These are phyloP conservation scores for Quercus dentata DNA, from an alignment of 306 rosid species.

Conservation along the genomic window DNA sequence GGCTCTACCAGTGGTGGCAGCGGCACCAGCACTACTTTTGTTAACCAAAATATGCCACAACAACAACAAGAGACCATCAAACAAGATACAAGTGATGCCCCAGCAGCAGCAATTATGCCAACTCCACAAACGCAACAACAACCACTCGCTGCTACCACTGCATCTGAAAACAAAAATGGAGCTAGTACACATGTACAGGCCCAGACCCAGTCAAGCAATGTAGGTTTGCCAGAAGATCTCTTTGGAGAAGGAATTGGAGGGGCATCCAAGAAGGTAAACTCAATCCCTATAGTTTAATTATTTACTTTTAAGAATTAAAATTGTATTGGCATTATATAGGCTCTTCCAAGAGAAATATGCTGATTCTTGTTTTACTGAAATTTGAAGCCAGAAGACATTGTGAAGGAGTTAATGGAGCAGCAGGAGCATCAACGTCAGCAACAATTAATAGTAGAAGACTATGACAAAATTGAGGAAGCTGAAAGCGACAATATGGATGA, in stretches of 20 bases:
- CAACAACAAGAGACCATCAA: conserved; percentile 1
- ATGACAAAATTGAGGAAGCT: conserved; percentile 25
- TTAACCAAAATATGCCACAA: conserved; percentile 3
- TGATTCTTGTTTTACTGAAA: conserved; percentile 22
- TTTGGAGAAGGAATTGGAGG: conserved; percentile 29
- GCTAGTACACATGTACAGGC: not conserved
- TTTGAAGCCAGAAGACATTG: conserved; percentile 62
- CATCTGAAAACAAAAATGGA: conserved; percentile 10
- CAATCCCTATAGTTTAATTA: not conserved
- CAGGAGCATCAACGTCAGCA: conserved; percentile 7
- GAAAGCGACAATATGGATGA: conserved; percentile 17
- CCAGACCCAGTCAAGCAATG: conserved; percentile 6
- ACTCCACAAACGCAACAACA: not conserved
- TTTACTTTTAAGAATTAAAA: too few species aligned
- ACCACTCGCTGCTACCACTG: not conserved
- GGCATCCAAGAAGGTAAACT: conserved; percentile 40
- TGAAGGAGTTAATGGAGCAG: conserved; percentile 46
- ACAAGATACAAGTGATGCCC: not conserved
- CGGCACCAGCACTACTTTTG: conserved; percentile 7
- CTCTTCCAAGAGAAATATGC: not conserved
- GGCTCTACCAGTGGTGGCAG: conserved; percentile 8
- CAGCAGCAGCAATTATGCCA: not conserved
- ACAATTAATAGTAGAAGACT: conserved; percentile 23
- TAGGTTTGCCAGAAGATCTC: conserved; percentile 4
- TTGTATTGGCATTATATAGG: too few species aligned